These are phyloP conservation scores for Annulohypoxylon maeteangense DNA, from an alignment of 495 filamentous ascomycete species.

Conservation along the genomic window DNA sequence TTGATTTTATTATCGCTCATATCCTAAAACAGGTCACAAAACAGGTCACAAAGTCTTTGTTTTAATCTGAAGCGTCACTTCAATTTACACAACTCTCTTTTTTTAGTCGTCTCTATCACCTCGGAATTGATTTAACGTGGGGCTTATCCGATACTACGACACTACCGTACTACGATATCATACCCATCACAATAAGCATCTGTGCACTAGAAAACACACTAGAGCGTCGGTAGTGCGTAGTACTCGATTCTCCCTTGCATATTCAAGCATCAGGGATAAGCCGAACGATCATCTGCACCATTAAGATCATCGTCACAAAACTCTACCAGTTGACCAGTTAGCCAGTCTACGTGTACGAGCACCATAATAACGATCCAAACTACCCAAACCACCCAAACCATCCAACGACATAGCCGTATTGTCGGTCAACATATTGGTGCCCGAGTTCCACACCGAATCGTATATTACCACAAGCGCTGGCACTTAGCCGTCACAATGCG, in stretches of 20 bases:
- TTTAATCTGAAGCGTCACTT: constrained; percentile 22
- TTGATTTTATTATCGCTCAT: not conserved
- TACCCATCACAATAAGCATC: not conserved
- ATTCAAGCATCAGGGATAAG: constrained; percentile 25
- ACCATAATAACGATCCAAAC: constrained; percentile 6
- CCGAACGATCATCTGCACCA: not conserved
- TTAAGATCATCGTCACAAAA: constrained; percentile 35
- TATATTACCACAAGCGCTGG: constrained; percentile 13
- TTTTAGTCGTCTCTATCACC: not conserved
- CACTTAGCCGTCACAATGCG: constrained; percentile 35
- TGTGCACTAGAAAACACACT: not conserved
- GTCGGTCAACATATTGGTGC: constrained; percentile 31
- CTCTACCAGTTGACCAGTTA: too few relatives aligned
- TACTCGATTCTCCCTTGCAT: constrained; percentile 18
- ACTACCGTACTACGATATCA: not conserved
- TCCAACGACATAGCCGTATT: constrained; percentile 9
- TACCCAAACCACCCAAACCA: too few relatives aligned
- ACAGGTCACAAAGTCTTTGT: constrained; percentile 13
- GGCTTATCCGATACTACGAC: constrained; percentile 5
- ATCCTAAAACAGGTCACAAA: not conserved
- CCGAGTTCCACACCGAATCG: constrained; percentile 21
- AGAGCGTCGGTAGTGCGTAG: not conserved
- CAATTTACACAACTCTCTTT: not conserved
- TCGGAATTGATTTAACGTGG: constrained; percentile 22
- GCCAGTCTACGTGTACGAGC: constrained; percentile 26